Evolutionary conservation across 1,284 basidiomycete species (phyloP), one percentile per base, ranked within the genome.

Genomic region (Leccinum fallax): DNA sequence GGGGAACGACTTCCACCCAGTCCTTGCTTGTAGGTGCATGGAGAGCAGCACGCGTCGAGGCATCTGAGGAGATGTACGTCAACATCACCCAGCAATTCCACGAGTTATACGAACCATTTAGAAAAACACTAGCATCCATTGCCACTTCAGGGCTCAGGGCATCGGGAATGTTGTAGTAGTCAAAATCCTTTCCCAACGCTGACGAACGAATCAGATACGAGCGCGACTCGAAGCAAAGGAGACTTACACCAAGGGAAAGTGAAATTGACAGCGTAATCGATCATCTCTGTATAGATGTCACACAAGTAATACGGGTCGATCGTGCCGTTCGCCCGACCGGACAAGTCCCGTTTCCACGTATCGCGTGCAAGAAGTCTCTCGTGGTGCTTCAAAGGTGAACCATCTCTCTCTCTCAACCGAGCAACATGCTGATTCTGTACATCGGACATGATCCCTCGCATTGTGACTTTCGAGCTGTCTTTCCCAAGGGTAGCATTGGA

Each of bases 171-270:
- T 43, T 7, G 10, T 43, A 43, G n/a, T 10, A 43, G 10, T 84
- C 74, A 57, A 83, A 83, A 55, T 71, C 54, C 11, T 68, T 46
- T 10, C 74, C 76, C 15, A 74, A 62, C 46, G 74, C 83, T 83
- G 57, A 46, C 7, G 34, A 9, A 64, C 13, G 26, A 46, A 53
- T 16, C 15, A 49, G 8, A 6, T 28, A 46, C 48, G 48, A 30
- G 36, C 30, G 7, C 3, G 48, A 58, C 26, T 6, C 13, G 5
- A 19, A 19, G 9, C 7, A 16, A 61, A 5, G 52, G 26, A 38
- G 60, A 65, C 85, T 58, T 71, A 88, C 86, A 85, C 88, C 87
- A 90, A 2, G 88, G 88, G 67, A 80, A 85, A 0, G 81, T 85
- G 69, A 79, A 87, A 66, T 88, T 87, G 61, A 83, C 40, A 10